Evolutionary conservation across 345 rosid species (phyloP).

Genomic region (Populus deltoides): DNA sequence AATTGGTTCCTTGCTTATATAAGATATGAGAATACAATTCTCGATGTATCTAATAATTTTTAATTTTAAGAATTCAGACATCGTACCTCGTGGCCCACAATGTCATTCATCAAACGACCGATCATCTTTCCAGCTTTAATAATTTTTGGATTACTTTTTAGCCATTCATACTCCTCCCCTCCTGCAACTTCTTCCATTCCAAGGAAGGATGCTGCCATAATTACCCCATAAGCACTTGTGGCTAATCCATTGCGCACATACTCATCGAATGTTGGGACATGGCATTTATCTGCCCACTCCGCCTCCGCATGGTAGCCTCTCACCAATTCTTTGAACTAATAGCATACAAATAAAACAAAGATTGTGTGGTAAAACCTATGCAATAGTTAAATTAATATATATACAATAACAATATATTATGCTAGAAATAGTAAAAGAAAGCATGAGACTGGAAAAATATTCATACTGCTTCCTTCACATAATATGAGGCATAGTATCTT

Average conservation of each 20-base stretch:
- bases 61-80: too few relatives aligned
- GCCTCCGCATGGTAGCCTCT: neutral
- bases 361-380: too few relatives aligned
- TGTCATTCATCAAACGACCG: neutral
- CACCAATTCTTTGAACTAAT: neutral
- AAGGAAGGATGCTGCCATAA: neutral
- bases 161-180: constrained; percentile 1
- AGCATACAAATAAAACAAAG: too few relatives aligned
- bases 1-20: too few relatives aligned
- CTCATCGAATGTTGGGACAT: neutral
- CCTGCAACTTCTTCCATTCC: constrained; percentile 5
- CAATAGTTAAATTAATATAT: too few relatives aligned
- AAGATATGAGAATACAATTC: too few relatives aligned
- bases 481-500: neutral
- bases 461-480: constrained; percentile 4
- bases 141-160: constrained; percentile 1
- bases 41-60: too few relatives aligned
- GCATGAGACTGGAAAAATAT: neutral
- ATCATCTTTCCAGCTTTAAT: neutral
- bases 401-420: too few relatives aligned
- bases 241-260: too few relatives aligned
- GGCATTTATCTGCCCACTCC: neutral
- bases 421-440: too few relatives aligned
- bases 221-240: too few relatives aligned
- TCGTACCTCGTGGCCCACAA: too few relatives aligned